Evolutionary conservation across 169 alveolate genomes (phyloP).

Genomic region (Theileria annulata): DNA sequence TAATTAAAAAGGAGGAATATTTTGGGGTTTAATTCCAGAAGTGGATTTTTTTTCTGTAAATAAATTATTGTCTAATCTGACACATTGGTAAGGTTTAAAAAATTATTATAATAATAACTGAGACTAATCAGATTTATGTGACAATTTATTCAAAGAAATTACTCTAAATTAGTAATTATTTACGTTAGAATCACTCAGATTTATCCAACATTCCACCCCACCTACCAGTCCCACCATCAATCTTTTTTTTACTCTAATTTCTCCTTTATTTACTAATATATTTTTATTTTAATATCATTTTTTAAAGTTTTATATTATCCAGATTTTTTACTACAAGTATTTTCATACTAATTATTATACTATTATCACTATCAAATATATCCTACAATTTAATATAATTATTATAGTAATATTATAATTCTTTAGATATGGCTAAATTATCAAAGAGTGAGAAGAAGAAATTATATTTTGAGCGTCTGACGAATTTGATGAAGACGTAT

Average conservation of each 20-base stretch:
- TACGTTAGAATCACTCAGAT: not conserved
- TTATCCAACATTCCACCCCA: not conserved
- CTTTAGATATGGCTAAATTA: conserved; percentile 86
- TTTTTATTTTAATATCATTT: too few relatives aligned
- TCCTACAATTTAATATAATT: not conserved
- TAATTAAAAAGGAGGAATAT: too few relatives aligned
- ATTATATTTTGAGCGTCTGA: conserved; percentile 84
- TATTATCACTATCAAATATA: not conserved
- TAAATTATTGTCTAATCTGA: not conserved
- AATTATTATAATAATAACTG: too few relatives aligned
- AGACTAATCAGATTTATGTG: too few relatives aligned
- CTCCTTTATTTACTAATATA: too few relatives aligned
- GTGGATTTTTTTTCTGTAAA: too few relatives aligned
- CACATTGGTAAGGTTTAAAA: not conserved
- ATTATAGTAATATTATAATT: not conserved
- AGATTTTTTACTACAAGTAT: too few relatives aligned
- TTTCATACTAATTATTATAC: not conserved
- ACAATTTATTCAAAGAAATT: too few relatives aligned
- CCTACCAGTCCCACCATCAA: not conserved
- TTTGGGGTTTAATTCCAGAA: too few relatives aligned
- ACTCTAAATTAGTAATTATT: not conserved
- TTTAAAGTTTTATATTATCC: too few relatives aligned
- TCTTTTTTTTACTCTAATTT: not conserved
- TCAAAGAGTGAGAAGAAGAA: conserved; percentile 84
- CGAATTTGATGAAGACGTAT: conserved; percentile 82